Evolutionary conservation across 164 flowering plant genomes (phyloP), one percentile per base, ranked within the genome.

Genomic region (Macadamia integrifolia): DNA sequence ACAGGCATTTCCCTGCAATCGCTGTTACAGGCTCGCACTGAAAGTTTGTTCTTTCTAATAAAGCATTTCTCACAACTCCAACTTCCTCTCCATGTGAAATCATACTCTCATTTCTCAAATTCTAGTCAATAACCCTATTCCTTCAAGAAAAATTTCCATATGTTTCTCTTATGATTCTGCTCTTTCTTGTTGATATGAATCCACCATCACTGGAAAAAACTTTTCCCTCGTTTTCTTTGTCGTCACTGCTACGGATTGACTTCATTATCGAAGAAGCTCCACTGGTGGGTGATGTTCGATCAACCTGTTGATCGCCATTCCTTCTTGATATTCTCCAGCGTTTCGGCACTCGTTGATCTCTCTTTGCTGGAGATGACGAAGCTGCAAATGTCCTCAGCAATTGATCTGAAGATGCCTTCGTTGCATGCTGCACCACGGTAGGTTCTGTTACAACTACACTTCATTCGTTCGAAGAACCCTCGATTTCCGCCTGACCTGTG

Each of bases 351-450:
- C 72, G 70, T 1, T 66, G 15, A 60, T 71, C 73, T 43, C 53
- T 69, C 67, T 60, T 80, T 32, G 62, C 67, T 6, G 66, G n/a
- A 3, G 50, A 67, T 23, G 23, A 23, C 9, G 74, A 15, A 23
- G 83, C 87, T 0, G 98, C 93, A 50, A 93, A 93, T 65, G 90
- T 93, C 23, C 84, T 73, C n/a, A 93, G 91, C 46, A 93, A 80
- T 68, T 88, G 78, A 58, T 93, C 93, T 2, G 98, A 93, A 8
- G 95, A 85, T 7, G 84, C 82, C 69, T 81, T 90, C 67, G 71
- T 76, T 7, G 90, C 91, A 28, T 86, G 89, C 69, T 93, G 95
- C 35, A 87, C 86, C 48, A 67, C 74, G 23, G 69, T 62, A n/a
- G 76, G 15, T 17, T 62, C 78, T 82, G 80, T 80, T 61, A 42